These are phyloP conservation scores for Candida labiduridarum DNA, from an alignment of 1,139 yeast species.

Conservation along the genomic window DNA sequence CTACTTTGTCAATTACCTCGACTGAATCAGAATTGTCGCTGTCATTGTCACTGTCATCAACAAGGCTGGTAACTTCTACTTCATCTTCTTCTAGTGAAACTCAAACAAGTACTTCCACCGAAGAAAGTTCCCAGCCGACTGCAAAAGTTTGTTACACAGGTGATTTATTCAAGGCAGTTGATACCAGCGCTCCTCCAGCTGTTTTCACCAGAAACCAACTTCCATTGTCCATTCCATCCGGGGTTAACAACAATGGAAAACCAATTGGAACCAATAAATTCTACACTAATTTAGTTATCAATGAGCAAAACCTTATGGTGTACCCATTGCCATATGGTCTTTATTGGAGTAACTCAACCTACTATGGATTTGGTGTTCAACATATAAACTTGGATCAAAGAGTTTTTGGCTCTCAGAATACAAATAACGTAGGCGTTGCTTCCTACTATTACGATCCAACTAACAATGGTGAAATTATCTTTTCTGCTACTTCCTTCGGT, in stretches of 20 bases:
- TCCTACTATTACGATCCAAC: conserved; percentile 59
- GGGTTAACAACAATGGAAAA: conserved; percentile 43
- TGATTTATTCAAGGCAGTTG: conserved; percentile 53
- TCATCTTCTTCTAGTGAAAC: neutral
- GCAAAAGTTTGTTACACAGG: conserved; percentile 24
- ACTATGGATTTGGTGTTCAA: conserved; percentile 68
- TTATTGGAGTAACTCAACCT: conserved; percentile 51
- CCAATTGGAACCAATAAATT: conserved; percentile 84
- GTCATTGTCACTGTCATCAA: neutral
- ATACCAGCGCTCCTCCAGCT: conserved; percentile 49
- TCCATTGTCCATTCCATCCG: conserved; percentile 53
- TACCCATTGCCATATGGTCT: conserved; percentile 87
- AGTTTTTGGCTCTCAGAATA: conserved; percentile 61
- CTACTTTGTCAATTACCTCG: too few species aligned
- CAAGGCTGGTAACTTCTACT: neutral
- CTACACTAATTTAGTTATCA: conserved; percentile 76
- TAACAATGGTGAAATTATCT: conserved; percentile 51
- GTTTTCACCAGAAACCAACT: conserved; percentile 51
- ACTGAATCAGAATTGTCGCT: too few species aligned
- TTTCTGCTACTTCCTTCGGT: conserved; percentile 56
- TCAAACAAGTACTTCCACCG: neutral
- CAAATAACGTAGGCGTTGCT: conserved; percentile 22
- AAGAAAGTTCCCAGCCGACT: neutral
- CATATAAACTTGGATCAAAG: conserved; percentile 60
- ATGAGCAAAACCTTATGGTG: conserved; percentile 58